These are phyloP conservation scores for Herpetospermum pedunculosum DNA, from an alignment of 306 rosid species.

Conservation along the genomic window DNA sequence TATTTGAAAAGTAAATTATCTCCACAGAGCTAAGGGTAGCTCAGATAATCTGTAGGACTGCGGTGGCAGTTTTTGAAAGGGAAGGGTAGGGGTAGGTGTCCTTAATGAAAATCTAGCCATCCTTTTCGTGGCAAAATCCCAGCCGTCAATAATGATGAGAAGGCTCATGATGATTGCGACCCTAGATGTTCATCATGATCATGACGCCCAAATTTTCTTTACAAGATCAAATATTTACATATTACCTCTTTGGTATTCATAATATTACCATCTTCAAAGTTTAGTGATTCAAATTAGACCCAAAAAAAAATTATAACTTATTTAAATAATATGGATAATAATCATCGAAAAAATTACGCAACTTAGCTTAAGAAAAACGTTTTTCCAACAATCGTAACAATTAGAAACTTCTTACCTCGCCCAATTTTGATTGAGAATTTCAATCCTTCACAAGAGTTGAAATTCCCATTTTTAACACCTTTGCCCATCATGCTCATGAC, in stretches of 20 bases:
- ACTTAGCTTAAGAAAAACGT: background rate
- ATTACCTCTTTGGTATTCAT: too few species aligned
- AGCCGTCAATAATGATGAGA: background rate
- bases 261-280: too few species aligned
- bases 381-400: too few species aligned
- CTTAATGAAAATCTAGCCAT: background rate
- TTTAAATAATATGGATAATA: background rate
- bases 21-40: background rate
- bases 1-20: too few species aligned
- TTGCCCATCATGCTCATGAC: constrained; percentile 1
- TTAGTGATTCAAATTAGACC: too few species aligned
- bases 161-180: background rate
- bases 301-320: too few species aligned
- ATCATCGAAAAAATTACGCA: background rate
- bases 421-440: too few species aligned
- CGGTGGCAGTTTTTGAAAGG: background rate
- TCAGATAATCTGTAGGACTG: constrained; percentile 3
- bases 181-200: background rate
- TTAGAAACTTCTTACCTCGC: too few species aligned
- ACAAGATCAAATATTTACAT: too few species aligned
- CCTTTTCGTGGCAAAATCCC: background rate
- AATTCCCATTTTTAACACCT: background rate
- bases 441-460: too few species aligned
- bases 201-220: too few species aligned
- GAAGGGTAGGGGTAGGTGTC: constrained; percentile 4